Evolutionary conservation across 805 yeast genomes (phyloP), one percentile per base, ranked within the genome.

Genomic region (Candida methanosorbosa): DNA sequence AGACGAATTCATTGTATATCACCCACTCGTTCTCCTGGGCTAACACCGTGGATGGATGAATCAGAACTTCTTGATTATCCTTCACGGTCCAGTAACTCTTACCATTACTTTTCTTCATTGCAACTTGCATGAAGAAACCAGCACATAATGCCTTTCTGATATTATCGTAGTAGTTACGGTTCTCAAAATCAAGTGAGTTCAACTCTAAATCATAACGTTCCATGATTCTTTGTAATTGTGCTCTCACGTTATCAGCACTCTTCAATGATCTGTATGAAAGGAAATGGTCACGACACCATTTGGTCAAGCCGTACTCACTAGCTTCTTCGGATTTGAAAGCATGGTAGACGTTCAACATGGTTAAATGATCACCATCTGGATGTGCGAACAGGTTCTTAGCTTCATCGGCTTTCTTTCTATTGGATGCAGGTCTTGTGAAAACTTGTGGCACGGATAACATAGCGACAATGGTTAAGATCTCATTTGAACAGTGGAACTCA

Each of bases 61-160:
- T 70, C 49, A 87, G 62, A 11, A 90, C 97, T 42, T 90, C 97
- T 64, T 92, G 98, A 53, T 88, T 87, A 59, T 92, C 98, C 60
- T 87, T 87, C 33, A 88, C 82, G 0, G 98, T 92, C 47, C 83
- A 71, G 57, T 81, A 90, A n/a, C 84, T 88, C 49, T 80, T 81
- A 28, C 74, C 70, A 26, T 85, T 78, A n/a, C 82, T 73, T 63
- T 75, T 77, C 66, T 84, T 85, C 64, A 88, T 92, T 23, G 97
- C 97, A 36, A 84, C 94, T 64, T 92, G 98, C 97, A 92, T 88
- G 66, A 92, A 92, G 58, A 87, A 88, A 2, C 98, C 98, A n/a
- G 85, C 73, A 4, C 85, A 71, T 38, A 92, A 61, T 0, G 97
- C 95, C 56, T 81, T 83, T 38, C 94, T 71, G 43, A 92, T 78